phyloP scores from a whole-genome alignment of 768 basidiomycete genomes.

The Pholiota molesta region DNA sequence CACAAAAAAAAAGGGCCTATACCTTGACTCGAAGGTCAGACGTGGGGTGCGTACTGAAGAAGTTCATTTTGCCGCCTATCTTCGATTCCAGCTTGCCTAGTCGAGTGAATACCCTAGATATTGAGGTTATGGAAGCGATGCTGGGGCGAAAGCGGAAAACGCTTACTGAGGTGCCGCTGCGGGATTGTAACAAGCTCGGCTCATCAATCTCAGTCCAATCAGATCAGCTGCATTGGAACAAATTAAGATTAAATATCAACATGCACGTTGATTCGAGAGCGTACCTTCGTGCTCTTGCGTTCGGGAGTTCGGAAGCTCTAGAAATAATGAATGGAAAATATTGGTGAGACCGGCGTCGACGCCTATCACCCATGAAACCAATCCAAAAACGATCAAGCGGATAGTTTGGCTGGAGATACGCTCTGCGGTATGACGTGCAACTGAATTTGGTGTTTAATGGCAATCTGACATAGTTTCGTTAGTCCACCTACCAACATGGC shows the following conservation, averaged over 20 bases:
- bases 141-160: not conserved
- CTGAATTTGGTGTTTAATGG: slow-evolving; percentile 8
- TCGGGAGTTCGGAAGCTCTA: slow-evolving; percentile 84
- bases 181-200: slow-evolving; percentile 88
- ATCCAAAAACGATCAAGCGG: slow-evolving; percentile 38
- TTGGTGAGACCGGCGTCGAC: slow-evolving; percentile 56
- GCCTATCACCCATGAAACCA: slow-evolving; percentile 50
- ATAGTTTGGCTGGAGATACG: slow-evolving; percentile 52
- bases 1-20: slow-evolving; percentile 17
- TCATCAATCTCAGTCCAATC: slow-evolving; percentile 80
- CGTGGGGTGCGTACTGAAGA: slow-evolving; percentile 83
- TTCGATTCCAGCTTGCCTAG: slow-evolving; percentile 60
- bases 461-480: not conserved
- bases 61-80: slow-evolving; percentile 42
- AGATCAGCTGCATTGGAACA: slow-evolving; percentile 65
- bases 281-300: slow-evolving; percentile 81
- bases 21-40: slow-evolving; percentile 75
- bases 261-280: not conserved
- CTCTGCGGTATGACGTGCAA: slow-evolving; percentile 53
- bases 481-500: slow-evolving; percentile 47
- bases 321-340: slow-evolving; percentile 49
- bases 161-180: slow-evolving; percentile 70
- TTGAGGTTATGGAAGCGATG: not conserved
- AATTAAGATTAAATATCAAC: too few species aligned
- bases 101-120: slow-evolving; percentile 67